Percentiles rank a stretch among this genome's conserved stretches.
phyloP scores from a whole-genome alignment of 768 basidiomycete species.

The Panaeolus cyanescens region DNA sequence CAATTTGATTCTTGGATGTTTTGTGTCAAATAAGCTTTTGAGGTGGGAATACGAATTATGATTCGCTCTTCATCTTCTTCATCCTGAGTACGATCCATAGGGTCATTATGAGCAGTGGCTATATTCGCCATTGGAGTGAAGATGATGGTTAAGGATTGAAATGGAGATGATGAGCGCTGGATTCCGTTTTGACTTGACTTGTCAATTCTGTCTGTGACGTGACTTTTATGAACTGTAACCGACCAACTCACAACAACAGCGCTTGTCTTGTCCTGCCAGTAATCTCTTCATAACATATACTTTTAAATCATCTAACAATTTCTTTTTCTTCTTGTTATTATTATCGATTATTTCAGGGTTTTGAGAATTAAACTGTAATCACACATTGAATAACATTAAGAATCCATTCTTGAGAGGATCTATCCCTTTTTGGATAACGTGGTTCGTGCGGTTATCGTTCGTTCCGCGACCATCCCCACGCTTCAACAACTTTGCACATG shows the following conservation, averaged over 20 bases:
- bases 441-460: conserved; percentile 24
- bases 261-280: neutral
- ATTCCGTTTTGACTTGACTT: neutral
- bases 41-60: conserved; percentile 68
- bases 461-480: conserved; percentile 6
- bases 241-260: neutral
- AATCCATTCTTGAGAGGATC: neutral
- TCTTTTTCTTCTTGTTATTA: too few species aligned
- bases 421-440: conserved; percentile 39
- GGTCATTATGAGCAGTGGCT: conserved; percentile 35
- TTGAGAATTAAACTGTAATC: neutral
- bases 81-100: conserved; percentile 38
- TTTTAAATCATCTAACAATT: too few species aligned
- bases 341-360: too few species aligned
- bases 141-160: neutral
- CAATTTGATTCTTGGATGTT: conserved; percentile 56
- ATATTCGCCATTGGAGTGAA: conserved; percentile 29
- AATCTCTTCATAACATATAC: too few species aligned
- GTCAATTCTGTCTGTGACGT: neutral
- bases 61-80: conserved; percentile 52
- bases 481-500: neutral
- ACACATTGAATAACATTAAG: neutral
- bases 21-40: conserved; percentile 65
- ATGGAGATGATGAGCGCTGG: neutral
- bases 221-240: neutral